Base-by-base conservation (phyloP, 2,329 filamentous ascomycete genomes). In the Paraphaeosphaeria minitans region DNA sequence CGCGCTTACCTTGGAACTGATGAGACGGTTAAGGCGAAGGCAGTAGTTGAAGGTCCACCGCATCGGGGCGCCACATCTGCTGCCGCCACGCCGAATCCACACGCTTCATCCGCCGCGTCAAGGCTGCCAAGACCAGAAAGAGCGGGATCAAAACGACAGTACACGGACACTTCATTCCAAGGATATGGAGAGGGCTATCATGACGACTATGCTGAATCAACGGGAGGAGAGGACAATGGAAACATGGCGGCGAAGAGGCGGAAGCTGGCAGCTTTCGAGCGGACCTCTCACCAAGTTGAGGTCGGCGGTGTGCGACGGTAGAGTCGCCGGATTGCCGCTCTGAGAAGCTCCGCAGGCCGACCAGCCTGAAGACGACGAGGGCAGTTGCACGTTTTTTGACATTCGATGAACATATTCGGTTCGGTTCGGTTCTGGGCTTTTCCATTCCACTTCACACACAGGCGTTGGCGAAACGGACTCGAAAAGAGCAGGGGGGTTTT, bases 181-280 rank as follows among this genome's bases (percentile, higher is more conserved):
- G 90, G 90, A 43, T 93, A 93, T 68, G 85, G 86, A 46, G 89
- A 92, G 65, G 87, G 88, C 35, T 92, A 83, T 65, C 83, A 83
- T 10, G 89, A 92, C 62, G 89, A 91, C 63, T 89, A 89, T 9
- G 85, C 82, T 56, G 87, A 92, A 69, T 91, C 88, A 22, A 91
- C 89, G 22, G 89, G 87, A 58, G 89, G 90, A 65, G 87, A 87
- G 66, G 89, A 90, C 66, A 87, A 89, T 52, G 68, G 72, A 16
- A 64, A 63, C 52, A 55, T 68, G 48, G 48, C 48, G 58, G 69
- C 70, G 43, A 77, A 77, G 64, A 69, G 69, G 56, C 69, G 73
- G 61, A 74, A 71, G 56, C 61, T 75, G 56, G 71, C 67, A 62
- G 74, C 67, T 60, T 75, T 76, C 64, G 72, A 75, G 61, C 63